These are phyloP conservation scores for Spizellomyces punctatus DNA, from an alignment of 192 early-diverging fungal species.

Conservation along the genomic window DNA sequence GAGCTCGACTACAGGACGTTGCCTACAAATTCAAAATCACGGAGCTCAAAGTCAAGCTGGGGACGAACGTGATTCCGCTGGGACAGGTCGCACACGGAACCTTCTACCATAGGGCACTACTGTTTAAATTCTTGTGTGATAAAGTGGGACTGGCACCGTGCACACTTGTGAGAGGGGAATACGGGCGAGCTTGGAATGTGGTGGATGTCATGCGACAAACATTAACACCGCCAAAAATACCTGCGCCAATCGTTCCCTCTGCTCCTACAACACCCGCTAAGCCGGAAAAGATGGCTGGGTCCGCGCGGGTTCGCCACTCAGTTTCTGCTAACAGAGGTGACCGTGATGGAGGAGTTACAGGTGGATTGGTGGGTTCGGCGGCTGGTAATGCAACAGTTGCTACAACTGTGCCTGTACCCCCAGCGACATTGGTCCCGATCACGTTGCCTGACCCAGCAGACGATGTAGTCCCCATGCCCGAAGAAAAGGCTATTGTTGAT, in stretches of 20 bases:
- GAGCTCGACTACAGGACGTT: constrained; percentile 10
- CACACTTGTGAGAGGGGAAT: constrained; percentile 50
- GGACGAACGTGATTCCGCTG: constrained; percentile 51
- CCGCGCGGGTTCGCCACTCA: constrained; percentile 3
- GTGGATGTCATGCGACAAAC: constrained; percentile 37
- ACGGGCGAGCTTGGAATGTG: constrained; percentile 56
- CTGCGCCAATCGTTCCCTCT: constrained; percentile 1
- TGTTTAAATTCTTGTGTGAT: constrained; percentile 61
- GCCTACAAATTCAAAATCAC: constrained; percentile 57
- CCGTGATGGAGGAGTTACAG: constrained; percentile 3
- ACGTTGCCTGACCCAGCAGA: constrained; percentile 11
- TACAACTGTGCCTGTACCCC: neutral
- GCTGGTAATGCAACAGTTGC: neutral
- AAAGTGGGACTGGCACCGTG: constrained; percentile 45
- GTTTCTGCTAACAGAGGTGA: constrained; percentile 6
- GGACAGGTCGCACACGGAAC: constrained; percentile 49
- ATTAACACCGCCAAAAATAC: constrained; percentile 13
- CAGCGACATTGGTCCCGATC: constrained; percentile 21
- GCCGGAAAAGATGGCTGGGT: constrained; percentile 20
- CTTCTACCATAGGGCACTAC: constrained; percentile 59
- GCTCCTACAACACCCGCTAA: constrained; percentile 18
- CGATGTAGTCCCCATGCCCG: constrained; percentile 23
- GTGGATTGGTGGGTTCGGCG: constrained; percentile 13
- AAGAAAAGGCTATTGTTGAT: constrained; percentile 51
- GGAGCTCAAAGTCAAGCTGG: constrained; percentile 49